Conservation (phyloP, 108 stramenopile species). For the Pseudonitzschia multiseries region DNA sequence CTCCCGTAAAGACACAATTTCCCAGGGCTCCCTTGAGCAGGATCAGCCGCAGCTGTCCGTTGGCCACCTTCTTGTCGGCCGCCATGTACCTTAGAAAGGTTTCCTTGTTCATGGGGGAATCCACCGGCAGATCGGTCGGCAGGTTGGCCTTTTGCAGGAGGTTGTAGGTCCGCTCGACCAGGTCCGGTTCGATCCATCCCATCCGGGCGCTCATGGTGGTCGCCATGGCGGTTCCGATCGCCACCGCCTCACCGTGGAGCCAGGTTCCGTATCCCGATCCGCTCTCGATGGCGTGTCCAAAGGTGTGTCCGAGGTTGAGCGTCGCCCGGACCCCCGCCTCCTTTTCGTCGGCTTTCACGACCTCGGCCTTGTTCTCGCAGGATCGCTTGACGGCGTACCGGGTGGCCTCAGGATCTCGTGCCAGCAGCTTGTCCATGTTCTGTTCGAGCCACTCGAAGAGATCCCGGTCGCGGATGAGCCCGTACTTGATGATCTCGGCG, state of each 20-base stretch:
- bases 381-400: slow-evolving; percentile 84
- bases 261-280: slow-evolving; percentile 91
- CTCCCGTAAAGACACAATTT: slow-evolving; percentile 83
- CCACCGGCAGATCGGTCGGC: slow-evolving; percentile 71
- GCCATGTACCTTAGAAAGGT: slow-evolving; percentile 82
- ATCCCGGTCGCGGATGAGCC: slow-evolving; percentile 84
- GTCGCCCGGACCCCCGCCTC: slow-evolving; percentile 94
- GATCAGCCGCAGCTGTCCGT: slow-evolving; percentile 85
- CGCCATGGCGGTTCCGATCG: slow-evolving; percentile 96
- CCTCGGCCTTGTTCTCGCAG: slow-evolving; percentile 94
- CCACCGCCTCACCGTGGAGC: slow-evolving; percentile 97
- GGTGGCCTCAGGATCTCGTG: slow-evolving; percentile 76
- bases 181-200: slow-evolving; percentile 81
- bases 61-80: slow-evolving; percentile 92
- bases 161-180: slow-evolving; percentile 61
- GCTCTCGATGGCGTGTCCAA: slow-evolving; percentile 98
- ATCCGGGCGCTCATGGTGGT: slow-evolving; percentile 86
- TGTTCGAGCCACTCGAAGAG: slow-evolving; percentile 95
- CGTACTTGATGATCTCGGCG: slow-evolving; percentile 96
- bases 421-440: slow-evolving; percentile 75
- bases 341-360: slow-evolving; percentile 95
- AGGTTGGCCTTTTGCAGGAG: slow-evolving; percentile 70
- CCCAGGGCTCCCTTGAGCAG: slow-evolving; percentile 66
- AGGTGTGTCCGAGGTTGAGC: slow-evolving; percentile 98
- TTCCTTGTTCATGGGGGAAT: slow-evolving; percentile 78